Percentiles rank a stretch among this genome's conserved stretches.
phyloP scores from a whole-genome alignment of 2,329 filamentous ascomycete genomes.

The Atkinsonella texensis region DNA sequence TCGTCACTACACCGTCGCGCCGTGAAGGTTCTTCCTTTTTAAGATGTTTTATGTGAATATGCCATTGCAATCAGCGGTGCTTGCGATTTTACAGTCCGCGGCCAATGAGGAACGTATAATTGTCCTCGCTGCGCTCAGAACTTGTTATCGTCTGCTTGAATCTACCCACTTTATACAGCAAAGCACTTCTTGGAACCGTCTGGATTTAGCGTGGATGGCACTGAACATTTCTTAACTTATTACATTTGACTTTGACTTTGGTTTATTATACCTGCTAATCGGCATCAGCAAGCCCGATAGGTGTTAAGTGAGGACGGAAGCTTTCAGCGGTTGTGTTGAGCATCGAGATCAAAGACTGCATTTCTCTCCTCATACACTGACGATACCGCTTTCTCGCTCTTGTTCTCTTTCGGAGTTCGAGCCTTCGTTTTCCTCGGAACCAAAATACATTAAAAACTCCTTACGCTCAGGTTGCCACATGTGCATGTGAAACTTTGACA shows the following conservation, averaged over 20 bases:
- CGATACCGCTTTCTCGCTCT: background rate
- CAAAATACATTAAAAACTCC: background rate
- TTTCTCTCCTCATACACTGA: background rate
- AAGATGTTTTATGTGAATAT: slow-evolving; percentile 1
- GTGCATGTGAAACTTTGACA: slow-evolving; percentile 18
- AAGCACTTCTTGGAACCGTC: background rate
- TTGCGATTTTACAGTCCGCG: background rate
- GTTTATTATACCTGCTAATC: background rate
- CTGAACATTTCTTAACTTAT: no score
- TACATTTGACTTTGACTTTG: background rate
- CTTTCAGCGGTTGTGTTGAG: background rate
- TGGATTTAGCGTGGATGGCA: no score
- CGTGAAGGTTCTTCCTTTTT: background rate
- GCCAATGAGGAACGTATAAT: background rate
- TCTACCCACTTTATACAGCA: background rate
- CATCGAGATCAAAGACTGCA: background rate
- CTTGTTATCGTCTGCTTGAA: background rate
- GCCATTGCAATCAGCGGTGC: background rate
- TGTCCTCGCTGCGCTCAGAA: slow-evolving; percentile 1
- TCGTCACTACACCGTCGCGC: background rate
- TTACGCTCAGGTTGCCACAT: slow-evolving; percentile 10
- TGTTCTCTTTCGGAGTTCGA: background rate
- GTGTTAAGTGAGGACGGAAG: background rate
- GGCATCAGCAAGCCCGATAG: background rate
- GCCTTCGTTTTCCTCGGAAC: no score